Percentiles rank a stretch among this genome's conserved stretches.
These are phyloP conservation scores for Sphagnurus paluster DNA, from an alignment of 1,284 basidiomycete genomes.

Conservation along the genomic window DNA sequence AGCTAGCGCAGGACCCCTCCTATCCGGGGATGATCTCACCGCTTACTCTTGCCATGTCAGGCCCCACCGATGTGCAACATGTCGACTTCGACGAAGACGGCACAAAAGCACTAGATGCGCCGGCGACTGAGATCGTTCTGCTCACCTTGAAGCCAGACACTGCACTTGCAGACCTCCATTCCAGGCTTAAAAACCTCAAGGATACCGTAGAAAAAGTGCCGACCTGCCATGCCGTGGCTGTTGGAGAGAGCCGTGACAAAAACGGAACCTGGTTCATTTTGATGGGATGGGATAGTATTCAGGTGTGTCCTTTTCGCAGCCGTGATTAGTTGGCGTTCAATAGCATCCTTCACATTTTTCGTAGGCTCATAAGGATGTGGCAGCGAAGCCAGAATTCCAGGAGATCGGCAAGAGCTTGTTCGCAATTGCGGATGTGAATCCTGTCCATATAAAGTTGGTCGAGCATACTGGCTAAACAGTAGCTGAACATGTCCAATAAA, in stretches of 20 bases:
- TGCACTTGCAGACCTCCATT: not conserved
- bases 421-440: no score
- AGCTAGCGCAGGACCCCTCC: constrained; percentile 8
- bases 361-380: no score
- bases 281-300: constrained; percentile 16
- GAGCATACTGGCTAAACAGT: no score
- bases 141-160: not conserved
- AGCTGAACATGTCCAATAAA: no score
- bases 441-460: no score
- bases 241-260: constrained; percentile 15
- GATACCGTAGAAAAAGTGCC: not conserved
- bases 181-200: not conserved
- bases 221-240: constrained; percentile 1
- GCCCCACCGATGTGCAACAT: constrained; percentile 11
- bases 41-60: constrained; percentile 1
- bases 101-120: constrained; percentile 16
- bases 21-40: constrained; percentile 7
- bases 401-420: no score
- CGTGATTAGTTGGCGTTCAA: no score
- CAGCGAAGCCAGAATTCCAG: no score
- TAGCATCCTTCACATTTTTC: no score
- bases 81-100: constrained; percentile 18
- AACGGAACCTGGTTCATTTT: constrained; percentile 7
- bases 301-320: constrained; percentile 4
- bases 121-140: constrained; percentile 11